A percentile compares a stretch with the other conserved stretches of the same genome.
Conservation (phyloP, 2,329 filamentous ascomycete genomes). For the Sordariomycetes sp. region DNA sequence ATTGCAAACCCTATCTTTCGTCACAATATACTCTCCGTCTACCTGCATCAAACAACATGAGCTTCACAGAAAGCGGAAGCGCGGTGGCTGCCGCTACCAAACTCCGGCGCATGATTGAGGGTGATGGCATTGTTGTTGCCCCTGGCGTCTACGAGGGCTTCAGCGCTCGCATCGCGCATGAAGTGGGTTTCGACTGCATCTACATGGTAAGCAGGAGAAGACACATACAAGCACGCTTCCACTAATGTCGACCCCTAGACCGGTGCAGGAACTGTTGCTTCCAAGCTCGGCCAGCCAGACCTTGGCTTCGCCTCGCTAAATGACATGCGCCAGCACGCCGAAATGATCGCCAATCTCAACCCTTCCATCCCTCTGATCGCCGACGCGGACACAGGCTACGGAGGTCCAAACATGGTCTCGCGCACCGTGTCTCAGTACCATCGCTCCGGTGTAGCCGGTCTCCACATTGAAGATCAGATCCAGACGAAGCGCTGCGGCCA, state of each 20-base stretch:
- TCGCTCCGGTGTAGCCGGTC: constrained; percentile 44
- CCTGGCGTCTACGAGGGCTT: constrained; percentile 63
- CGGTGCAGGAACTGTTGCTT: constrained; percentile 52
- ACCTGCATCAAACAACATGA: no score
- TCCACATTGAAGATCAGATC: constrained; percentile 57
- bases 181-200: constrained; percentile 52
- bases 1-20: no score
- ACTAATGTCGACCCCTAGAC: constrained; percentile 29
- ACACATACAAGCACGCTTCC: background rate
- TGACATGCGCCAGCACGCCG: constrained; percentile 55
- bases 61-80: no score
- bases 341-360: constrained; percentile 54
- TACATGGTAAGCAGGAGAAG: constrained; percentile 48
- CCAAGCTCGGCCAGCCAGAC: constrained; percentile 52
- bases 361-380: constrained; percentile 48
- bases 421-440: constrained; percentile 44
- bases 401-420: constrained; percentile 40
- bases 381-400: constrained; percentile 51
- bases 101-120: constrained; percentile 28
- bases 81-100: constrained; percentile 16
- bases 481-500: constrained; percentile 58
- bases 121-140: constrained; percentile 39
- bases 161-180: constrained; percentile 52
- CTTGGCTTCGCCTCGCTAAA: constrained; percentile 51
- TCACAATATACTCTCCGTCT: no score